These are phyloP conservation scores for Scedosporium dehoogii DNA, from an alignment of 2,329 filamentous ascomycete genomes.

Conservation along the genomic window DNA sequence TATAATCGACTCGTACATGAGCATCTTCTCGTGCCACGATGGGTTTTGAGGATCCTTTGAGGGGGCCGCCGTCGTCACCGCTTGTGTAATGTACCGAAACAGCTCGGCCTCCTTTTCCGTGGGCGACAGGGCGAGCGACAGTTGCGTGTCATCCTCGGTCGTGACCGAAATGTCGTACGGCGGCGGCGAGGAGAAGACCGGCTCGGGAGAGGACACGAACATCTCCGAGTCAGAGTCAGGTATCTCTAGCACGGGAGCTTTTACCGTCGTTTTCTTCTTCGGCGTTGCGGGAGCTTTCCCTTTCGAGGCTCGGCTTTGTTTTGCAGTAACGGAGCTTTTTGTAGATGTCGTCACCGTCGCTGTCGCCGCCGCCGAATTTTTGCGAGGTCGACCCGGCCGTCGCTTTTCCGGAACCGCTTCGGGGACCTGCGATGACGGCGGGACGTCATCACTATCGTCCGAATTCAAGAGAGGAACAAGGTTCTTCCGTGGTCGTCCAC, in stretches of 20 bases:
- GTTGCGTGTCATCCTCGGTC: conserved; percentile 33
- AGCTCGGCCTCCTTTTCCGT: conserved; percentile 32
- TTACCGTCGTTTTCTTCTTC: neutral
- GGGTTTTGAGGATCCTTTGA: conserved; percentile 39
- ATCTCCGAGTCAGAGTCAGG: conserved; percentile 7
- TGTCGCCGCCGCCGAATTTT: conserved; percentile 12
- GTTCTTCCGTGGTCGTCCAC: conserved; percentile 24
- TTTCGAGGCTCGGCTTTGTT: neutral
- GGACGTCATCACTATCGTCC: neutral
- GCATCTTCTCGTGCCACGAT: conserved; percentile 85
- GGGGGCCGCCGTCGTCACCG: conserved; percentile 40
- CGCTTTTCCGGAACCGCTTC: conserved; percentile 19
- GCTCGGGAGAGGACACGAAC: conserved; percentile 21
- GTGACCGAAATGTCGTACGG: conserved; percentile 32
- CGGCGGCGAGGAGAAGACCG: conserved; percentile 33
- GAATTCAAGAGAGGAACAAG: conserved; percentile 6
- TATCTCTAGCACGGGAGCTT: conserved; percentile 7
- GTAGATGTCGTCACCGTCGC: neutral
- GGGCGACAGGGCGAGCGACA: conserved; percentile 27
- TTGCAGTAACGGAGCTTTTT: neutral
- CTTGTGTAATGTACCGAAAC: conserved; percentile 44
- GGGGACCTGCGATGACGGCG: conserved; percentile 17
- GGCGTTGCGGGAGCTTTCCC: neutral
- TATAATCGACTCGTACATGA: conserved; percentile 85
- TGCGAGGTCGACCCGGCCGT: conserved; percentile 31